Conservation (phyloP, 139 green algal species). For the Chlorella vulgaris region DNA sequence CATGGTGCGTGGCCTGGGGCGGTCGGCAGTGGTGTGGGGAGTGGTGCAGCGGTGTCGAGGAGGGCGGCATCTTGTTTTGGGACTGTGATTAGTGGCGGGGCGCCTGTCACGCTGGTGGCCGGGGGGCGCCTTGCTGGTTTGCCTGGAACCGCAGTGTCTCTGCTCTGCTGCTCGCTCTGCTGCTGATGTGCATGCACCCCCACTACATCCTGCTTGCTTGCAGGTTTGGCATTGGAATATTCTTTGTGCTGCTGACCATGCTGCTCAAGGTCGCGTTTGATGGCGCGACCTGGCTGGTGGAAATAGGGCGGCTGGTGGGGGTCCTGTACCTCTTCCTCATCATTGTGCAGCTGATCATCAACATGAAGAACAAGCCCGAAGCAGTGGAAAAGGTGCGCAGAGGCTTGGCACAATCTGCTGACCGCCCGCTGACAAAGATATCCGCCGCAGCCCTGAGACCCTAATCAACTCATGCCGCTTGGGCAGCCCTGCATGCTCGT, state of each 20-base stretch:
- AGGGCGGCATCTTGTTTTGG: no score
- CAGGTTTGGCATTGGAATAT: conserved; percentile 50
- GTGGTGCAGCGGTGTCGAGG: no score
- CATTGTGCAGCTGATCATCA: conserved; percentile 46
- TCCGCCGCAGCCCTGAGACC: no score
- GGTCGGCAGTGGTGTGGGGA: no score
- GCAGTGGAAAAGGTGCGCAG: conserved; percentile 53
- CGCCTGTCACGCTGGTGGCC: no score
- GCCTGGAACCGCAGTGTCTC: not conserved
- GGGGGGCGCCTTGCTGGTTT: no score
- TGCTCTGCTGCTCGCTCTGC: not conserved
- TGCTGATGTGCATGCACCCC: not conserved
- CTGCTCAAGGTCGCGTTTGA: conserved; percentile 33
- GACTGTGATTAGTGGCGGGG: no score
- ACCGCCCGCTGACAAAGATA: no score
- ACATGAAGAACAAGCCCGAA: conserved; percentile 53
- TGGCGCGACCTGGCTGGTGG: conserved; percentile 21
- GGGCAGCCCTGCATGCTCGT: no score
- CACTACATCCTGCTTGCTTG: not conserved
- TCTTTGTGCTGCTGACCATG: conserved; percentile 44
- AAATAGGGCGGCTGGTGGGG: conserved; percentile 33
- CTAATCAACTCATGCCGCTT: no score
- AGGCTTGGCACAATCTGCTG: no score
- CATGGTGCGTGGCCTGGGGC: conserved; percentile 13
- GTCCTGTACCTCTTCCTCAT: conserved; percentile 49